A percentile compares a stretch with the other conserved stretches of the same genome.
Evolutionary conservation across 2,329 filamentous ascomycete genomes (phyloP).

Genomic region (Sclerotinia glacialis): DNA sequence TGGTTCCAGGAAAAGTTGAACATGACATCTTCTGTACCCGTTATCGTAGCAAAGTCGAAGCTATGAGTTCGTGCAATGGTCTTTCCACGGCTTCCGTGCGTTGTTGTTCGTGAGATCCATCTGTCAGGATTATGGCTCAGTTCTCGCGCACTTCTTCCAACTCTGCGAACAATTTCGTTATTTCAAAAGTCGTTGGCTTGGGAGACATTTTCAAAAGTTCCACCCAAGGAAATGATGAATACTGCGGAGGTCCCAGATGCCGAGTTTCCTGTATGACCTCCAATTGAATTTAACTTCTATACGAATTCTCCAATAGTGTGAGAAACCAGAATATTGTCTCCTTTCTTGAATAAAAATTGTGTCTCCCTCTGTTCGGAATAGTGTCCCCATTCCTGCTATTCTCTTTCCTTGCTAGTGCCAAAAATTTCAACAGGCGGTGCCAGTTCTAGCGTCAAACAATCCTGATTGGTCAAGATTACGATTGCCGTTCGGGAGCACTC

Average conservation of each 20-base stretch:
- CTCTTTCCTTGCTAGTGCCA: constrained; percentile 5
- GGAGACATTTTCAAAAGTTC: neutral
- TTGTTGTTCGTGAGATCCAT: constrained; percentile 12
- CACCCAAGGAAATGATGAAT: constrained; percentile 4
- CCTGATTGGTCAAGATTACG: constrained; percentile 53
- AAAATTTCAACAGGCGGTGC: constrained; percentile 13
- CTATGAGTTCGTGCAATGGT: constrained; percentile 1
- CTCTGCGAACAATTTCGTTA: neutral
- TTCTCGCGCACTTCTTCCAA: neutral
- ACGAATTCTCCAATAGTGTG: constrained; percentile 22
- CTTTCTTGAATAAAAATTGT: neutral
- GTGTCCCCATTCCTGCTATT: neutral
- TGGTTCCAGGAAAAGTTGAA: constrained; percentile 17
- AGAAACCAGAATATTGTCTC: neutral
- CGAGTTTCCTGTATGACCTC: constrained; percentile 5
- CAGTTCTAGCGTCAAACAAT: constrained; percentile 29
- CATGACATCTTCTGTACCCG: neutral
- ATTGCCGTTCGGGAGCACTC: constrained; percentile 44
- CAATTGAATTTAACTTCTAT: constrained; percentile 22
- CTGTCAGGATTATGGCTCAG: neutral
- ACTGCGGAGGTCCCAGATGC: constrained; percentile 2
- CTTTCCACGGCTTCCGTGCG: constrained; percentile 8
- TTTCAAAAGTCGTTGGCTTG: neutral
- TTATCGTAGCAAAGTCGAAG: constrained; percentile 16
- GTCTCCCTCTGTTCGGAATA: constrained; percentile 10